phyloP scores from a whole-genome alignment of 2,329 filamentous ascomycete species.

The Escovopsis weberi region DNA sequence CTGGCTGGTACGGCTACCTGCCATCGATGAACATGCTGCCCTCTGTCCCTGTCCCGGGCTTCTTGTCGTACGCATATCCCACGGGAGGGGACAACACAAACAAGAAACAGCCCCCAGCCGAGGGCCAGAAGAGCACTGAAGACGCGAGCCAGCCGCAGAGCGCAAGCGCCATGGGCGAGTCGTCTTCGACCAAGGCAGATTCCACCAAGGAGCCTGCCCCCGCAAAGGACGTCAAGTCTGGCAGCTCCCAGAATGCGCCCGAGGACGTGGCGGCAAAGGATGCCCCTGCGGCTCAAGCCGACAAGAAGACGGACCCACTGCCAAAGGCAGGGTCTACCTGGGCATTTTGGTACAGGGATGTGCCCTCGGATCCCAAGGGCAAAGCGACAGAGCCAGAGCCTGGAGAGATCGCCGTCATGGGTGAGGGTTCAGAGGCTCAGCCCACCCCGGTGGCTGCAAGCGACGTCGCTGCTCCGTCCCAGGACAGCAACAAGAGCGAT shows the following conservation, averaged over 20 bases:
- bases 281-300: conserved; percentile 15
- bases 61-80: neutral
- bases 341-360: conserved; percentile 66
- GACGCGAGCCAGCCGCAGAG: neutral
- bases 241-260: conserved; percentile 14
- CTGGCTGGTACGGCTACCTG: conserved; percentile 24
- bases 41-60: neutral
- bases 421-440: conserved; percentile 41
- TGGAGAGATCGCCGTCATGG: conserved; percentile 42
- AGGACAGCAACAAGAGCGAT: conserved; percentile 16
- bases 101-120: neutral
- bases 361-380: conserved; percentile 18
- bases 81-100: neutral
- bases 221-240: neutral
- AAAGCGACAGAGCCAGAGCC: conserved; percentile 22
- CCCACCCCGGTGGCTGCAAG: conserved; percentile 32
- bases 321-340: conserved; percentile 51
- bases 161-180: conserved; percentile 1
- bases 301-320: conserved; percentile 18
- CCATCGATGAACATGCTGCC: neutral
- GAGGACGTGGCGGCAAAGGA: conserved; percentile 31
- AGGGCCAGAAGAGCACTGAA: neutral
- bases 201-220: neutral
- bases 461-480: conserved; percentile 24
- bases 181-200: neutral